A percentile compares a stretch with the other conserved stretches of the same genome.
Evolutionary conservation across 2,329 filamentous ascomycete genomes (phyloP).

Genomic region (Fonsecaea monophora): DNA sequence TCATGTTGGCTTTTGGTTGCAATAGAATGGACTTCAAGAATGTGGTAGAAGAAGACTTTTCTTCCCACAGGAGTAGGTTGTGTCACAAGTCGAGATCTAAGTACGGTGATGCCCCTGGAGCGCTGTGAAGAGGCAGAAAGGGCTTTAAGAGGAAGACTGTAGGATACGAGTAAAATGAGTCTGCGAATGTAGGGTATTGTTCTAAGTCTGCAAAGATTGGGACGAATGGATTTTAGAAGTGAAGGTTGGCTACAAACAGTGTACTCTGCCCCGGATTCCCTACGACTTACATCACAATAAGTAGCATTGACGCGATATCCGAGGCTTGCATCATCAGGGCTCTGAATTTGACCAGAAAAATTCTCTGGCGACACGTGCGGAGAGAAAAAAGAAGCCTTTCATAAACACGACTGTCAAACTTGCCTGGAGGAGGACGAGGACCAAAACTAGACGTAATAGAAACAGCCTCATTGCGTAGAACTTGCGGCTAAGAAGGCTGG

Average conservation of each 20-base stretch:
- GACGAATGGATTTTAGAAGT: background rate
- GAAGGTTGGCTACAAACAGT: background rate
- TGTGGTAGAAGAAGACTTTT: background rate
- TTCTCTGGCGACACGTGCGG: constrained; percentile 34
- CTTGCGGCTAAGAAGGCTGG: constrained; percentile 15
- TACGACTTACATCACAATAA: background rate
- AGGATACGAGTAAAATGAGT: background rate
- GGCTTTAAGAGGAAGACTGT: background rate
- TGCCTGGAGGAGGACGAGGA: constrained; percentile 9
- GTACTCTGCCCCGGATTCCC: background rate
- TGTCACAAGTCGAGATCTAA: background rate
- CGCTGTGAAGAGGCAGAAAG: background rate
- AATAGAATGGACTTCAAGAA: background rate
- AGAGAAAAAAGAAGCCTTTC: constrained; percentile 22
- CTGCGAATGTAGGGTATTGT: background rate
- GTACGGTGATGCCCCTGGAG: background rate
- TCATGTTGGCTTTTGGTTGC: background rate
- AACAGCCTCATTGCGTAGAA: constrained; percentile 30
- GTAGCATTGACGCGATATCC: background rate
- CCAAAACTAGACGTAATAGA: constrained; percentile 36
- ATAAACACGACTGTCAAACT: background rate
- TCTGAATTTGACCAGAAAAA: constrained; percentile 14
- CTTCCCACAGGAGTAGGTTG: background rate
- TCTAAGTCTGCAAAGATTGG: background rate
- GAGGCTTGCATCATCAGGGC: constrained; percentile 24